phyloP scores from a whole-genome alignment of 2,329 filamentous ascomycete species.

The Aspergillus pseudoglaucus region DNA sequence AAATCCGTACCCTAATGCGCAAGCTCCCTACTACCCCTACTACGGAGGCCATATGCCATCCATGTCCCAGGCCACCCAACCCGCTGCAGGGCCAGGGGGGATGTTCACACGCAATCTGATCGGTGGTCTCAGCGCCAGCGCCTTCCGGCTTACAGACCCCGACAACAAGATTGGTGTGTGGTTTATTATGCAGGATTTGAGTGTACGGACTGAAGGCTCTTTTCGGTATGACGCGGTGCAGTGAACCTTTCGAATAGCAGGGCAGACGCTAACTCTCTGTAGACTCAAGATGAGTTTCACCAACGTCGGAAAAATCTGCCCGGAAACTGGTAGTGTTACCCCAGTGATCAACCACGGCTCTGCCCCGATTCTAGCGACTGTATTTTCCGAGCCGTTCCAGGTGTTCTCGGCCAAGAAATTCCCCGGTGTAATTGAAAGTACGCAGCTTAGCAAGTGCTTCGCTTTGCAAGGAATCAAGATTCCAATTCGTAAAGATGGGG shows the following conservation, averaged over 20 bases:
- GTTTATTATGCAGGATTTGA: conserved; percentile 95
- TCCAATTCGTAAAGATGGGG: conserved; percentile 82
- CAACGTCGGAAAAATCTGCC: conserved; percentile 60
- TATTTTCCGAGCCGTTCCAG: conserved; percentile 82
- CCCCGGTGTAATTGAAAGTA: conserved; percentile 93
- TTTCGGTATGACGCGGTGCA: conserved; percentile 61
- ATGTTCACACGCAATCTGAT: conserved; percentile 97
- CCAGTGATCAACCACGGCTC: conserved; percentile 63
- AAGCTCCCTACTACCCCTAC: conserved; percentile 27
- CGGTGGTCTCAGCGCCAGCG: conserved; percentile 81
- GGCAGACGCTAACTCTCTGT: neutral
- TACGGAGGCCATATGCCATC: conserved; percentile 30
- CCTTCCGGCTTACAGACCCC: conserved; percentile 73
- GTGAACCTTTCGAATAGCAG: neutral
- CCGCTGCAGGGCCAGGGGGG: conserved; percentile 53
- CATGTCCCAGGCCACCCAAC: conserved; percentile 31
- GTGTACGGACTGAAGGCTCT: conserved; percentile 82
- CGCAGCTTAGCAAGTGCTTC: conserved; percentile 83
- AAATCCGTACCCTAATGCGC: conserved; percentile 26
- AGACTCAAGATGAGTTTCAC: conserved; percentile 71
- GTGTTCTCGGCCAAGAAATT: conserved; percentile 98
- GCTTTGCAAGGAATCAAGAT: conserved; percentile 94
- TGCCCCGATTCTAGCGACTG: conserved; percentile 74
- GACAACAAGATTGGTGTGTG: conserved; percentile 81
- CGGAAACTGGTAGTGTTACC: conserved; percentile 33